A percentile compares a stretch with the other conserved stretches of the same genome.
phyloP scores from a whole-genome alignment of 176 grass and related monocot species.

The Zea luxurians region DNA sequence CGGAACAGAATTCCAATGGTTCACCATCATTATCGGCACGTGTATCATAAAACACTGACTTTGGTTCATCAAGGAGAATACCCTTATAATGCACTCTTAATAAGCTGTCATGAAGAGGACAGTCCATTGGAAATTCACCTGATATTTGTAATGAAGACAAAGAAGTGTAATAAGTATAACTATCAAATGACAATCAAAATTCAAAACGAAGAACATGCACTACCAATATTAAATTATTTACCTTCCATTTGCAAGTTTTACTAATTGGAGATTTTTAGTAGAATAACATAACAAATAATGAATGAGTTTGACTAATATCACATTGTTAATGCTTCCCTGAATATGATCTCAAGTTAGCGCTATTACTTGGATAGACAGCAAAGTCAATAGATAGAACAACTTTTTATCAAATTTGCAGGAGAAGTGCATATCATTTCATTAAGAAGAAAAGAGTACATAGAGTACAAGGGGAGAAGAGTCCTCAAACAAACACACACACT shows the following conservation, averaged over 20 bases:
- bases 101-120: constrained; percentile 98
- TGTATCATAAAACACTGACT: constrained; percentile 95
- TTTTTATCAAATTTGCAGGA: not conserved
- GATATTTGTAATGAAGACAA: constrained; percentile 31
- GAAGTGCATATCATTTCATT: not conserved
- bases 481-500: not conserved
- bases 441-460: not conserved
- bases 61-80: constrained; percentile 83
- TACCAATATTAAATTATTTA: constrained; percentile 6
- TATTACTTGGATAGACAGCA: constrained; percentile 11
- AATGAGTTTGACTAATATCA: constrained; percentile 7
- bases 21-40: constrained; percentile 77
- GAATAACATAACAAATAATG: constrained; percentile 6
- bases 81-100: constrained; percentile 95
- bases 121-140: constrained; percentile 99
- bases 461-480: not conserved
- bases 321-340: not conserved
- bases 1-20: constrained; percentile 95
- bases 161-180: constrained; percentile 10
- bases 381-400: not conserved
- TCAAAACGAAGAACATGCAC: constrained; percentile 22
- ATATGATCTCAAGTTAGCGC: not conserved
- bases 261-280: constrained; percentile 7
- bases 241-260: not conserved
- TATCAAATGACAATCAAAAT: constrained; percentile 21